phyloP scores from a whole-genome alignment of 2,329 filamentous ascomycete genomes.

The Beauveria australis region DNA sequence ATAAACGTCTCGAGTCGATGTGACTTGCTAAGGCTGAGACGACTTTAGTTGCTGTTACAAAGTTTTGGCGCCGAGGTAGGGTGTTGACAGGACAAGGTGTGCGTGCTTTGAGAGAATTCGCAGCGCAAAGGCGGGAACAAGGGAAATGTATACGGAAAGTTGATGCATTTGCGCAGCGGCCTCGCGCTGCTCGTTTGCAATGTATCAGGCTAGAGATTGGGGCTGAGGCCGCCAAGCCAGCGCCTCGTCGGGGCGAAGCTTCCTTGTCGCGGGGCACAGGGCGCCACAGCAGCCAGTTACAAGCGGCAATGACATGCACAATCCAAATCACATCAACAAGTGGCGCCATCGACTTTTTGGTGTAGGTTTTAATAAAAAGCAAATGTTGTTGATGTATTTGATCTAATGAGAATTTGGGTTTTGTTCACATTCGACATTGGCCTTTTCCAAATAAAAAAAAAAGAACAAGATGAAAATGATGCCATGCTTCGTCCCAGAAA shows the following conservation, averaged over 20 bases:
- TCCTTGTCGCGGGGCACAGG: background rate
- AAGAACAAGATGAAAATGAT: too few relatives aligned
- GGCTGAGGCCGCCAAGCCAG: slow-evolving; percentile 2
- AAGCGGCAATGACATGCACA: background rate
- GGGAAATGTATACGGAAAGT: background rate
- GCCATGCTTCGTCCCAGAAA: too few relatives aligned
- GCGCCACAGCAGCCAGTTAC: background rate
- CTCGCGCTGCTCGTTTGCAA: background rate
- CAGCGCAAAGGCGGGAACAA: background rate
- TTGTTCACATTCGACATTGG: background rate
- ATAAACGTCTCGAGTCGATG: background rate
- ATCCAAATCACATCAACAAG: background rate
- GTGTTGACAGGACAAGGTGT: background rate
- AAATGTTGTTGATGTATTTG: background rate
- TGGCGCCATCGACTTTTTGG: background rate
- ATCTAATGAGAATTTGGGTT: too few relatives aligned
- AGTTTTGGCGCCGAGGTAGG: background rate
- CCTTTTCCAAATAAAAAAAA: too few relatives aligned
- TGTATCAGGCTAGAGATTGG: background rate
- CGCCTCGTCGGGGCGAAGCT: slow-evolving; percentile 4
- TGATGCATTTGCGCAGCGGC: background rate
- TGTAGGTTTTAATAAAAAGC: too few relatives aligned
- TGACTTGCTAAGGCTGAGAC: background rate
- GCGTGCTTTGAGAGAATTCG: too few relatives aligned
- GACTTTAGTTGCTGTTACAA: background rate